Conservation (phyloP, 2,329 filamentous ascomycete genomes). For the Anisogramma anomala region DNA sequence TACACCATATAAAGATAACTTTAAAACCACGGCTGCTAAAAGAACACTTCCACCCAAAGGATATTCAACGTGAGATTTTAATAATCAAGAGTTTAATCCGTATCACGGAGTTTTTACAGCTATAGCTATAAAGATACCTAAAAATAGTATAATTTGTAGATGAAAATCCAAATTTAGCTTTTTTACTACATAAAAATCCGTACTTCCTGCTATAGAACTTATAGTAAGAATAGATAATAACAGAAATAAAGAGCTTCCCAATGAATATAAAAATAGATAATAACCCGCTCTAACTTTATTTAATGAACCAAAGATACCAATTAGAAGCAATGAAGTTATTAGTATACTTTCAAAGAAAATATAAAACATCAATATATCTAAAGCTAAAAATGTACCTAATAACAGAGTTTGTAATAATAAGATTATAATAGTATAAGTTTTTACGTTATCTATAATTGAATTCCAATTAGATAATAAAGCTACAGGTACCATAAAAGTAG, state of each 20-base stretch:
- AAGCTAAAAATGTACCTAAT: constrained; percentile 5
- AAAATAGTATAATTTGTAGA: background rate
- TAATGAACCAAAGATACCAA: background rate
- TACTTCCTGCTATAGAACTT: background rate
- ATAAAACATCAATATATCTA: constrained; percentile 6
- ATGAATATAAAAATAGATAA: constrained; percentile 1
- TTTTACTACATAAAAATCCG: background rate
- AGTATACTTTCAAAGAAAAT: constrained; percentile 1
- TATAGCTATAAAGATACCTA: background rate
- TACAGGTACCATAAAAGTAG: constrained; percentile 5
- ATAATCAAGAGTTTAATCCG: too few species aligned
- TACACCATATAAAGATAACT: too few species aligned
- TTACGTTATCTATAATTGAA: background rate
- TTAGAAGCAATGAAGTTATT: constrained; percentile 21
- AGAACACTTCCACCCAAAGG: too few species aligned
- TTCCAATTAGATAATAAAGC: constrained; percentile 8
- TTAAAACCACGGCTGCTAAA: too few species aligned
- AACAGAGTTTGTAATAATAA: constrained; percentile 9
- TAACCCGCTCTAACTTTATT: constrained; percentile 3
- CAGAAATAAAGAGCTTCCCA: constrained; percentile 1
- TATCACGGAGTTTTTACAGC: constrained; percentile 2
- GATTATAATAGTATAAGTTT: constrained; percentile 9
- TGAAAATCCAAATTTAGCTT: background rate
- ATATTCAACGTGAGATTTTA: too few species aligned
- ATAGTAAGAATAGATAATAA: constrained; percentile 1